These are phyloP conservation scores for Aquanectria penicillioides DNA, from an alignment of 2,329 filamentous ascomycete species.

Conservation along the genomic window DNA sequence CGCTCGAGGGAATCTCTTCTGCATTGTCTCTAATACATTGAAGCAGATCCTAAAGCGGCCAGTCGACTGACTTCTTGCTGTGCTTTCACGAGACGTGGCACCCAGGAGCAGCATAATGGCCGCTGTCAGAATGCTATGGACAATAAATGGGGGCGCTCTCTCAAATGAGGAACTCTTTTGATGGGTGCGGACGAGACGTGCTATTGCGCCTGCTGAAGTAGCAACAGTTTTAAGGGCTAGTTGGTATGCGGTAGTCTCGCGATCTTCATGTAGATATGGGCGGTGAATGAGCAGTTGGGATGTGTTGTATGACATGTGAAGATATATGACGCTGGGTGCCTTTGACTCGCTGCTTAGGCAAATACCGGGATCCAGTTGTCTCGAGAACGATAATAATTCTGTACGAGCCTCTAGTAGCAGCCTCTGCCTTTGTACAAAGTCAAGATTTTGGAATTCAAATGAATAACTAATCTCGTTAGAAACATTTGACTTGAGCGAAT, in stretches of 20 bases:
- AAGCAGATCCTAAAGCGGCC: not conserved
- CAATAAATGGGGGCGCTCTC: not conserved
- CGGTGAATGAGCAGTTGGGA: constrained; percentile 7
- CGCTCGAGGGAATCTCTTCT: not conserved
- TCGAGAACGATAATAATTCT: not conserved
- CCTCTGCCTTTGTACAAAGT: not conserved
- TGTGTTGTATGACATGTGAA: constrained; percentile 11
- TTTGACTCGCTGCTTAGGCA: not conserved
- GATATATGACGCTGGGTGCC: not conserved
- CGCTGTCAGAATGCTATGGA: constrained; percentile 2
- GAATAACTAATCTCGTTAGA: not conserved
- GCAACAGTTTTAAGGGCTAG: not conserved
- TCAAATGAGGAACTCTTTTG: not conserved
- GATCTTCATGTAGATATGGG: not conserved
- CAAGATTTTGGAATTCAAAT: not conserved
- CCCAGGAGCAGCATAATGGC: not conserved
- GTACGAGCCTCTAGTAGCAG: not conserved
- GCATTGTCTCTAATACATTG: not conserved
- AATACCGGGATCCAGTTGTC: not conserved
- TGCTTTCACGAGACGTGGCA: not conserved
- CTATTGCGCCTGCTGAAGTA: not conserved
- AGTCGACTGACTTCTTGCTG: not conserved
- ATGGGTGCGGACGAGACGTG: not conserved
- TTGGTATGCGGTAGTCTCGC: not conserved
- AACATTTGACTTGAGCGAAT: not conserved